Conservation (phyloP, 2,329 filamentous ascomycete genomes). For the Cercospora brassicicola region DNA sequence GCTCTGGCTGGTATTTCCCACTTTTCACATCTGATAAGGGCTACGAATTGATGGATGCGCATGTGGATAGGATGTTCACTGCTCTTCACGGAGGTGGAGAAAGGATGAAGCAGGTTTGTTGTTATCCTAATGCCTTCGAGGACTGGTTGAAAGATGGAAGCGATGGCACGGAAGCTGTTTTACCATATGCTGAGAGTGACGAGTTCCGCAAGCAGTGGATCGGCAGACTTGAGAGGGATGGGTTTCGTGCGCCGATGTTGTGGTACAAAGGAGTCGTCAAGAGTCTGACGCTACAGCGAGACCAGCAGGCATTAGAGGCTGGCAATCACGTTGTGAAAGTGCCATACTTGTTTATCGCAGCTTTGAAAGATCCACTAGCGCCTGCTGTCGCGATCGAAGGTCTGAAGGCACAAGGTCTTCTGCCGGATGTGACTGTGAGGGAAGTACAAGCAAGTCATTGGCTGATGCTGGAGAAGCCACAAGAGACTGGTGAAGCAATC, state of each 20-base stretch:
- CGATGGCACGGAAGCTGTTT: constrained; percentile 25
- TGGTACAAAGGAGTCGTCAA: constrained; percentile 37
- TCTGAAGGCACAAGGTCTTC: constrained; percentile 16
- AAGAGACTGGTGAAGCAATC: constrained; percentile 24
- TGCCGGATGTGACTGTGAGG: constrained; percentile 32
- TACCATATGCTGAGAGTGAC: constrained; percentile 38
- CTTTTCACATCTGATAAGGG: constrained; percentile 46
- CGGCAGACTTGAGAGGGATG: constrained; percentile 33
- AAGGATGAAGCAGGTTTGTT: constrained; percentile 40
- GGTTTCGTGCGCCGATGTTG: constrained; percentile 39
- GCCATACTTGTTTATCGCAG: constrained; percentile 40
- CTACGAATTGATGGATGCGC: constrained; percentile 37
- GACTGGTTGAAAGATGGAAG: constrained; percentile 19
- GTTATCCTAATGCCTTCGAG: constrained; percentile 40
- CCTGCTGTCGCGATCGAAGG: constrained; percentile 25
- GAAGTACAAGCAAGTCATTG: constrained; percentile 41
- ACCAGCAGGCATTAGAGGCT: constrained; percentile 31
- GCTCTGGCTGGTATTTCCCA: constrained; percentile 47
- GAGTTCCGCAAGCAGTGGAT: constrained; percentile 39
- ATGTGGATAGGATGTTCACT: constrained; percentile 19
- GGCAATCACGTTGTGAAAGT: constrained; percentile 24
- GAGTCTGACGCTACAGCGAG: constrained; percentile 33
- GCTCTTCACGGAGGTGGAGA: constrained; percentile 24
- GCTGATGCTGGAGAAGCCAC: constrained; percentile 38
- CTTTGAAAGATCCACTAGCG: constrained; percentile 29